Percentiles rank a stretch among this genome's conserved stretches.
Conservation (phyloP, 1,284 basidiomycete genomes). For the Trichosporon ovoides region DNA sequence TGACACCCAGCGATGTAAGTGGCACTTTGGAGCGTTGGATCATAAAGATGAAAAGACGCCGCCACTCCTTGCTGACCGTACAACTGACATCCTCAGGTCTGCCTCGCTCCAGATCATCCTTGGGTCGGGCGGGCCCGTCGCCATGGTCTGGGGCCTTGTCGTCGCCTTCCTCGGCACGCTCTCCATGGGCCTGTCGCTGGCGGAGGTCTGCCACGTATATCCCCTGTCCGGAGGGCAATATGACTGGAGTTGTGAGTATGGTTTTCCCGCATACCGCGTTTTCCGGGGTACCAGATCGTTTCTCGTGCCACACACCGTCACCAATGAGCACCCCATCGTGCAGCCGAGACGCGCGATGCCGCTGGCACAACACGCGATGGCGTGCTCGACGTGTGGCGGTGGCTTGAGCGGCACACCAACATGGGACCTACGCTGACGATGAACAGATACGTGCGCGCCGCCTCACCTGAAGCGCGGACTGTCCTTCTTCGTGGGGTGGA, state of each 20-base stretch:
- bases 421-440: not conserved
- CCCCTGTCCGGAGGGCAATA: slow-evolving; percentile 39
- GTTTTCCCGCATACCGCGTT: too few species aligned
- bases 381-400: too few species aligned
- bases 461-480: slow-evolving; percentile 1
- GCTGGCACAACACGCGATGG: too few species aligned
- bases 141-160: slow-evolving; percentile 44
- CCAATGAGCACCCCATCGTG: too few species aligned
- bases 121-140: slow-evolving; percentile 37
- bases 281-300: too few species aligned
- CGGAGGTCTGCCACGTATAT: slow-evolving; percentile 18
- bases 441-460: slow-evolving; percentile 5
- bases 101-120: slow-evolving; percentile 25
- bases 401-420: too few species aligned
- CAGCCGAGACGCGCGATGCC: too few species aligned
- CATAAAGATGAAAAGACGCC: not conserved
- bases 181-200: slow-evolving; percentile 29
- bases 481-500: slow-evolving; percentile 16
- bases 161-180: slow-evolving; percentile 31
- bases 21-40: not conserved
- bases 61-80: not conserved
- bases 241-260: slow-evolving; percentile 29
- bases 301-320: too few species aligned
- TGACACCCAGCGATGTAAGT: slow-evolving; percentile 16
- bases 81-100: slow-evolving; percentile 9